These are phyloP conservation scores for Ambrosia artemisiifolia DNA, from an alignment of 129 eudicot genomes.

Conservation along the genomic window DNA sequence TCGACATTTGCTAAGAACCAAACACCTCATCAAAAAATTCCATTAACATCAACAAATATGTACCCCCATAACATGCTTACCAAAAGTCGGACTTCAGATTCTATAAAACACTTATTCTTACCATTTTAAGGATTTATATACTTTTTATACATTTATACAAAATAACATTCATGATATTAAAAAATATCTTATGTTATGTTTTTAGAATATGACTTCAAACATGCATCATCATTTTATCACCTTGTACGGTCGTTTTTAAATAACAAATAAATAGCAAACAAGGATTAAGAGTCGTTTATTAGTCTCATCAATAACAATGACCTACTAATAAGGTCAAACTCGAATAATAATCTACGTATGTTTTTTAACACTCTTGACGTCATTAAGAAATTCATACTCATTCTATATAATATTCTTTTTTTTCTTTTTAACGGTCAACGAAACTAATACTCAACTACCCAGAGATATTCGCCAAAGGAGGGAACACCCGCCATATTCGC, in stretches of 20 bases:
- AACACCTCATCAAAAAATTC: constrained; percentile 30
- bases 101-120: constrained; percentile 2
- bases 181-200: too few relatives aligned
- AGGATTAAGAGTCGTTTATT: background rate
- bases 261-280: background rate
- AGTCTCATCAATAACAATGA: constrained; percentile 11
- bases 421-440: background rate
- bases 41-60: constrained; percentile 12
- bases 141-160: too few relatives aligned
- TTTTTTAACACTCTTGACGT: background rate
- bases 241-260: too few relatives aligned
- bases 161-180: too few relatives aligned
- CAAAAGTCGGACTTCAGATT: constrained; percentile 7
- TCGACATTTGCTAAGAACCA: constrained; percentile 19
- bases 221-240: background rate
- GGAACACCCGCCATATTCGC: too few relatives aligned
- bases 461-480: too few relatives aligned
- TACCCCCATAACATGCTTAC: constrained; percentile 5
- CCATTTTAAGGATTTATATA: background rate
- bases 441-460: too few relatives aligned
- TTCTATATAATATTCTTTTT: background rate
- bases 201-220: background rate
- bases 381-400: background rate
- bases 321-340: background rate
- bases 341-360: background rate